Conservation (phyloP, 768 basidiomycete species). For the Xanthoconium purpureum region DNA sequence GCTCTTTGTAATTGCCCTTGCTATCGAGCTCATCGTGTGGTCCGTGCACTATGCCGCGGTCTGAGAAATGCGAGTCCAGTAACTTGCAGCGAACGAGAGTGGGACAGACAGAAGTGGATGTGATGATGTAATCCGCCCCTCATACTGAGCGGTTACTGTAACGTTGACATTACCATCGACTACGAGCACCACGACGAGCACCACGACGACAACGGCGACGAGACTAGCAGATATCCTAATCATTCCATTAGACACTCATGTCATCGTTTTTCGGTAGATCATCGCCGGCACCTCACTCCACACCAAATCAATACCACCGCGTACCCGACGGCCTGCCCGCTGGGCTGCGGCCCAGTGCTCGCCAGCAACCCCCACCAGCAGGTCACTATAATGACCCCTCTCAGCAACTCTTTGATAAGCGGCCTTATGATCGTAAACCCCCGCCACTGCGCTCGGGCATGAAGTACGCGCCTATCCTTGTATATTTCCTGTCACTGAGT, state of each 20-base stretch:
- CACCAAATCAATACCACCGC: conserved; percentile 42
- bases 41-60: neutral
- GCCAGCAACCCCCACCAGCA: conserved; percentile 31
- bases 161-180: neutral
- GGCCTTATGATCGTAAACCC: conserved; percentile 41
- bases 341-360: conserved; percentile 34
- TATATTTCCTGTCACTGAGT: neutral
- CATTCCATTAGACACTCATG: conserved; percentile 11
- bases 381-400: conserved; percentile 57
- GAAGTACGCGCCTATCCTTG: conserved; percentile 17
- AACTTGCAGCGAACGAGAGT: neutral
- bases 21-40: conserved; percentile 13
- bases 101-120: neutral
- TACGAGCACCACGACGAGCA: conserved; percentile 1
- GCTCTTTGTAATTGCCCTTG: conserved; percentile 2
- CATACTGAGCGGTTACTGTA: neutral
- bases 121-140: conserved; percentile 21
- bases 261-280: conserved; percentile 45
- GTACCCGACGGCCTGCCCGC: conserved; percentile 39
- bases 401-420: conserved; percentile 48
- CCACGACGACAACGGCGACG: neutral
- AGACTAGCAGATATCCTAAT: neutral
- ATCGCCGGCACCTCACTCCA: conserved; percentile 29
- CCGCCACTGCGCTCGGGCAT: conserved; percentile 32
- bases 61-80: neutral